Conservation (phyloP, 2,329 filamentous ascomycete species). For the Pyrenochaeta sp. region DNA sequence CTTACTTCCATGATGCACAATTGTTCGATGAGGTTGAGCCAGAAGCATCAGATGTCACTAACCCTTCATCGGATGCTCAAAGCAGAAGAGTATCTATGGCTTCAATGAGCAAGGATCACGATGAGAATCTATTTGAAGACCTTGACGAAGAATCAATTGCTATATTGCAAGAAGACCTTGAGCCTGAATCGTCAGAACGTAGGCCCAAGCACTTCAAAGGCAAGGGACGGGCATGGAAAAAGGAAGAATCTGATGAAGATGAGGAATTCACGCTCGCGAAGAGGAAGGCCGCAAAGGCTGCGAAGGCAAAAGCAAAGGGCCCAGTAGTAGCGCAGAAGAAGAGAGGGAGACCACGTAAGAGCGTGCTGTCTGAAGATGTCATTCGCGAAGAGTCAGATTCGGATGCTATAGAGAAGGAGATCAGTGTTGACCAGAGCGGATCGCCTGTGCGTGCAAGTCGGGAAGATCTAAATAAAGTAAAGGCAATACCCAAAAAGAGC, state of each 20-base stretch:
- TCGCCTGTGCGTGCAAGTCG: constrained; percentile 4
- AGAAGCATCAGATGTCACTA: constrained; percentile 8
- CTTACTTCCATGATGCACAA: constrained; percentile 46
- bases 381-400: constrained; percentile 23
- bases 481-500: constrained; percentile 26
- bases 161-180: constrained; percentile 22
- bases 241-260: constrained; percentile 43
- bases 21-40: constrained; percentile 35
- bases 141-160: constrained; percentile 24
- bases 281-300: constrained; percentile 25
- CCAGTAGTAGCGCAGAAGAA: constrained; percentile 21
- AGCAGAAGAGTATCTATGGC: constrained; percentile 23
- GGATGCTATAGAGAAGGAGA: constrained; percentile 1
- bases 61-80: constrained; percentile 9
- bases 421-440: constrained; percentile 3
- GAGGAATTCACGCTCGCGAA: constrained; percentile 35
- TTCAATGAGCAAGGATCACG: constrained; percentile 20
- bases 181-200: constrained; percentile 12
- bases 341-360: constrained; percentile 32
- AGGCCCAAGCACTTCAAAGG: constrained; percentile 42
- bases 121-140: constrained; percentile 14
- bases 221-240: constrained; percentile 44
- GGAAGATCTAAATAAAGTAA: constrained; percentile 12
- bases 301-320: constrained; percentile 21
- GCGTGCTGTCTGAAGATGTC: constrained; percentile 24